These are phyloP conservation scores for Tricharina praecox DNA, from an alignment of 495 filamentous ascomycete genomes.

Conservation along the genomic window DNA sequence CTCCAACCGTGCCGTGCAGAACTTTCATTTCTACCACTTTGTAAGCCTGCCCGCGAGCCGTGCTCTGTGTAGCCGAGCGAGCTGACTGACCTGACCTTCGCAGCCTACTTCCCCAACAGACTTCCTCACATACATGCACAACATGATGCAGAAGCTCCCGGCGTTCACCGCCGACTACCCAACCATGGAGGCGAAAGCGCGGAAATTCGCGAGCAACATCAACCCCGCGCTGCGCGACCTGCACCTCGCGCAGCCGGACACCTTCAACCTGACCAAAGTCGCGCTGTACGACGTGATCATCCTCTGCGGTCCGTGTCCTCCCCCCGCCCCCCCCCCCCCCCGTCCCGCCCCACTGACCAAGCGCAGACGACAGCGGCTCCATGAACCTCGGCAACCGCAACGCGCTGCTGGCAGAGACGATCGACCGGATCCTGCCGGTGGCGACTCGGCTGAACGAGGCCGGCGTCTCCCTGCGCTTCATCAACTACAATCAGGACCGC, in stretches of 20 bases:
- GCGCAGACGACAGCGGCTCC: slow-evolving; percentile 15
- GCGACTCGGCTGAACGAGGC: slow-evolving; percentile 7
- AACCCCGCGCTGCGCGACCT: not conserved
- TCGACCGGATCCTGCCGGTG: slow-evolving; percentile 1
- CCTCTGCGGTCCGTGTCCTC: slow-evolving; percentile 11
- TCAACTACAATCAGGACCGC: slow-evolving; percentile 9
- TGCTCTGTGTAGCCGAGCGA: too few species aligned
- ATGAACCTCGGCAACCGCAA: slow-evolving; percentile 3
- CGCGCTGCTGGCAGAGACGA: not conserved
- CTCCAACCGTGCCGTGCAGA: not conserved
- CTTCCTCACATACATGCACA: not conserved
- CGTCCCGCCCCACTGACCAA: slow-evolving; percentile 1
- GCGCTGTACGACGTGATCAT: slow-evolving; percentile 18
- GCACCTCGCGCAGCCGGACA: not conserved
- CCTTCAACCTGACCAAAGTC: slow-evolving; percentile 6
- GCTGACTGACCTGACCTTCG: not conserved
- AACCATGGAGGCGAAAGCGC: not conserved
- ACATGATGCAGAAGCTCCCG: not conserved
- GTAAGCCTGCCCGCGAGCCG: too few species aligned
- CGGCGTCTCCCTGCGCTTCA: slow-evolving; percentile 15
- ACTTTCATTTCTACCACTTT: not conserved
- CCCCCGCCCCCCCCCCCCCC: too few species aligned
- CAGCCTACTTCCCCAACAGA: not conserved
- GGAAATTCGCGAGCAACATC: not conserved
- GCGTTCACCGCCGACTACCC: not conserved